phyloP scores from a whole-genome alignment of 177 flowering plant species.

The Vitis hybrid region DNA sequence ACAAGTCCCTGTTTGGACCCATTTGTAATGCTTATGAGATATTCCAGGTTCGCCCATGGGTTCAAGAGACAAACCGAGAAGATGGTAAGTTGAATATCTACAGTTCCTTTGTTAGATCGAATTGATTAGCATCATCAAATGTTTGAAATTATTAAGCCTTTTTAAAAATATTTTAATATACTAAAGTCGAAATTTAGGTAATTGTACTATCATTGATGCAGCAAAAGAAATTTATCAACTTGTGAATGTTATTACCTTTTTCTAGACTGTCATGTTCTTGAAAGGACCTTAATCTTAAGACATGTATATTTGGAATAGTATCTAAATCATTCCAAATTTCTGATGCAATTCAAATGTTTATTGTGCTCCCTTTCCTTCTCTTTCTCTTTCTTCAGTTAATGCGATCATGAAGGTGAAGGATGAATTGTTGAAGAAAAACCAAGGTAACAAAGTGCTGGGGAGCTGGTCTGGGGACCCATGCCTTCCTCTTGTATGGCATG shows the following conservation, averaged over 20 bases:
- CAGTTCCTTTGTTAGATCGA: neutral
- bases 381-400: slow-evolving; percentile 30
- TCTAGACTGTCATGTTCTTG: no score
- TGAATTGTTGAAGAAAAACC: slow-evolving; percentile 43
- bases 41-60: slow-evolving; percentile 32
- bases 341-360: neutral
- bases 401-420: slow-evolving; percentile 42
- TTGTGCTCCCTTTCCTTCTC: neutral
- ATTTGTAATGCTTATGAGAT: slow-evolving; percentile 68
- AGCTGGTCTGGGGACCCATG: slow-evolving; percentile 82
- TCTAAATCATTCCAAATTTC: neutral
- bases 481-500: slow-evolving; percentile 53
- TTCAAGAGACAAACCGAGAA: slow-evolving; percentile 28
- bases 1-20: slow-evolving; percentile 45
- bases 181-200: no score
- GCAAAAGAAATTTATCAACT: no score
- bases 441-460: slow-evolving; percentile 29
- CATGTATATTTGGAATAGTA: no score
- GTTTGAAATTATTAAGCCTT: no score
- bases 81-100: slow-evolving; percentile 39
- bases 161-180: no score
- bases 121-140: no score
- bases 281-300: no score
- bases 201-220: no score
- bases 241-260: no score